Base-by-base conservation (phyloP, 1,139 yeast species). In the Hansenula sp. region DNA sequence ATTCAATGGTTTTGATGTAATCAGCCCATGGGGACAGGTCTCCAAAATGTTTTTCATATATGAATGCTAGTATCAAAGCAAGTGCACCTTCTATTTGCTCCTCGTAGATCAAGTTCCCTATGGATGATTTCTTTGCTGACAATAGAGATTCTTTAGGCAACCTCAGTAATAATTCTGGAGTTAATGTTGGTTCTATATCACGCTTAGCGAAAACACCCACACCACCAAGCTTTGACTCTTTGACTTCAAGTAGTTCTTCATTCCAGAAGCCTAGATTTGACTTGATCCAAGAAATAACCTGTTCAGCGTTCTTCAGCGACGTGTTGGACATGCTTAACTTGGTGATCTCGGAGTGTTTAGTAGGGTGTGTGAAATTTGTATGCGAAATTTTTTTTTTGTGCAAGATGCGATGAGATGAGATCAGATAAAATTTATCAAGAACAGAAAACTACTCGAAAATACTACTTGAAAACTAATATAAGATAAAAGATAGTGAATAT, bases 21-120 rank as follows among this genome's bases (percentile, higher is more conserved):
- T 69, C 71, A 51, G 51, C 71, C 97, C 97, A 91, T 3, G 96
- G 96, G 13, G 95, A 84, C 3, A 63, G 57, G 15, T 69, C 65
- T 3, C 78, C 79, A 45, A 72, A 65, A 6, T 72, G 61, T 34
- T 67, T 65, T 59, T 91, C 98, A 59, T 86, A 89, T 33, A 89
- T 71, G 48, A 80, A 85, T 0, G 91, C 79, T 11, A 88, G 54
- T 12, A 85, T 77, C 42, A 89, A 67, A 0, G 84, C 84, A 39
- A 77, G 72, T 71, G 87, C 79, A 0, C 93, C 93, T 31, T 74
- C 76, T 8, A 84, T 58, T 7, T 67, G 72, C 37, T 74, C 74
- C 33, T 87, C 96, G 13, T 72, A 65, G 30, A 90, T 61, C 21
- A 89, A 59, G 53, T 88, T 85, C 38, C 89, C 79, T 21, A 91